phyloP scores from a whole-genome alignment of 768 basidiomycete genomes.

The Tulasnella sp. region DNA sequence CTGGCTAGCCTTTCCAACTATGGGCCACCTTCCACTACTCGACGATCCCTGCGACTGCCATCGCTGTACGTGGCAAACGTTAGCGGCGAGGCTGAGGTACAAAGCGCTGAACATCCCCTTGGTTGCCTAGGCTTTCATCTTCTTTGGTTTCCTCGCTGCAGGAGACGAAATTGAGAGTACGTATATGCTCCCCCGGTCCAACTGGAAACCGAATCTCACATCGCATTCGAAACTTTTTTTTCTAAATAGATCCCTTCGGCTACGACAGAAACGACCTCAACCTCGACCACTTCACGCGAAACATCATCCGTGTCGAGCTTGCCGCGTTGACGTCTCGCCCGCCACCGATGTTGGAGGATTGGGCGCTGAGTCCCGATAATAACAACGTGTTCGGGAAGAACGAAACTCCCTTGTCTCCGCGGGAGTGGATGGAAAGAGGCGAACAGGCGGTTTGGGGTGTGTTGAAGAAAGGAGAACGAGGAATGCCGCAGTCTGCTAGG shows the following conservation, averaged over 20 bases:
- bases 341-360: conserved; percentile 32
- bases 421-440: conserved; percentile 24
- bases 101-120: no score
- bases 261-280: conserved; percentile 37
- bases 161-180: conserved; percentile 28
- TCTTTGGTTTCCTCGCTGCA: conserved; percentile 28
- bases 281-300: conserved; percentile 35
- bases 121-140: conserved; percentile 24
- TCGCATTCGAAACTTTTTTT: background rate
- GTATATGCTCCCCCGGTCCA: background rate
- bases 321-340: conserved; percentile 35
- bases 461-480: conserved; percentile 9
- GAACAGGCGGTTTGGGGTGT: conserved; percentile 4
- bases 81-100: no score
- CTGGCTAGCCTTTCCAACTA: conserved; percentile 59
- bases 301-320: conserved; percentile 36
- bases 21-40: conserved; percentile 52
- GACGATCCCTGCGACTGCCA: conserved; percentile 59
- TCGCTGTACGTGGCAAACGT: conserved; percentile 39
- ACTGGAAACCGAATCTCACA: no score
- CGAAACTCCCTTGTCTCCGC: background rate
- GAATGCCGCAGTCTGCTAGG: background rate
- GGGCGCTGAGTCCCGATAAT: conserved; percentile 34
- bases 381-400: conserved; percentile 27
- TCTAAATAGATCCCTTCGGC: conserved; percentile 34